These are phyloP conservation scores for Lophiotrema nucula DNA, from an alignment of 495 filamentous ascomycete genomes.

Conservation along the genomic window DNA sequence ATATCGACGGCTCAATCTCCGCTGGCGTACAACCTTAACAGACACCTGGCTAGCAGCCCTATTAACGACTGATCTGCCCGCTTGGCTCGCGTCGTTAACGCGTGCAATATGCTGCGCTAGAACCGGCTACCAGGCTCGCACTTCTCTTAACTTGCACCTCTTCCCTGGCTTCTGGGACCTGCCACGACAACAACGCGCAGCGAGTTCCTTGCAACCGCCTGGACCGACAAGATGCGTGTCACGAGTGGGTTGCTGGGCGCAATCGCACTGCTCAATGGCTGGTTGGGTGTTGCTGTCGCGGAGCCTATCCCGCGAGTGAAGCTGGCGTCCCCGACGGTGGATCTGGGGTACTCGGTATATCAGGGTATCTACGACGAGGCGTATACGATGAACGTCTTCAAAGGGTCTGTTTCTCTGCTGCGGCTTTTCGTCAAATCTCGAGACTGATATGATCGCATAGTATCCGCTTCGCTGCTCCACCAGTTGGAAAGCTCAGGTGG, in stretches of 20 bases:
- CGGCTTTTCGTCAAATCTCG: not conserved
- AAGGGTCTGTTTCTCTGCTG: slow-evolving; percentile 18
- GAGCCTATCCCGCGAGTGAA: slow-evolving; percentile 14
- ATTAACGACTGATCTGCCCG: no score
- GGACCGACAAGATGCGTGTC: slow-evolving; percentile 1
- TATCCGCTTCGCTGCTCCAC: slow-evolving; percentile 36
- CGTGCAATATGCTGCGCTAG: no score
- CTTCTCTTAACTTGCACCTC: no score
- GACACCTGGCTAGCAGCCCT: no score
- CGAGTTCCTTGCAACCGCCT: no score
- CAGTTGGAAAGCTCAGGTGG: slow-evolving; percentile 35
- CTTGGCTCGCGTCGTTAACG: no score
- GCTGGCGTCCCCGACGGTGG: slow-evolving; percentile 20
- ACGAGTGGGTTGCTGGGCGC: slow-evolving; percentile 2
- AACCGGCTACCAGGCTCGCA: no score
- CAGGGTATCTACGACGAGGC: slow-evolving; percentile 10
- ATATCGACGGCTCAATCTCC: no score
- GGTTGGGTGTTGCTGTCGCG: not conserved
- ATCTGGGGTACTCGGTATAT: slow-evolving; percentile 34
- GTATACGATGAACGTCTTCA: slow-evolving; percentile 18
- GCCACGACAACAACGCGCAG: no score
- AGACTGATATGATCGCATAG: slow-evolving; percentile 16
- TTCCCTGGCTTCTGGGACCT: no score
- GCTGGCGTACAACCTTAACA: no score
- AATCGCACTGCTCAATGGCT: slow-evolving; percentile 9